Percentiles rank a stretch among this genome's conserved stretches.
phyloP scores from a whole-genome alignment of 441 rosid species.

The Pelargonium citronellum region DNA sequence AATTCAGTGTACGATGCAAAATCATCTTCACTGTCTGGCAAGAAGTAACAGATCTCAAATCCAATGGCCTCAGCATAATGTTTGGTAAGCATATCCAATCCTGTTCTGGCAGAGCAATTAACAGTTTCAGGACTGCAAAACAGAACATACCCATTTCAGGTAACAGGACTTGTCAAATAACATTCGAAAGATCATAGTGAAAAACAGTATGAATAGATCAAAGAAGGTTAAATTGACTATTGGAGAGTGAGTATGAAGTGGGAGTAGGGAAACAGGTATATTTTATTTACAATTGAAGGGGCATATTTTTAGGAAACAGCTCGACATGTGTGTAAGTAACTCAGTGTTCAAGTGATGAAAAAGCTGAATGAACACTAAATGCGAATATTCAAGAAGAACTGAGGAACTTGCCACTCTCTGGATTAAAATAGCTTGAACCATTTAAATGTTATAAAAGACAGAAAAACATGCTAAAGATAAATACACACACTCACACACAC shows the following conservation, averaged over 20 bases:
- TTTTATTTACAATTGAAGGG: too few species aligned
- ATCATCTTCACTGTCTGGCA: slow-evolving; percentile 92
- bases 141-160: slow-evolving; percentile 18
- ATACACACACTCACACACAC: not conserved
- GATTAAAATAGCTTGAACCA: not conserved
- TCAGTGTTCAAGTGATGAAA: not conserved
- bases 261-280: not conserved
- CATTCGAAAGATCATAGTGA: not conserved
- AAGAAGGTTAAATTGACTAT: not conserved
- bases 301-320: not conserved
- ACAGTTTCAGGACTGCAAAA: slow-evolving; percentile 76
- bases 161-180: not conserved
- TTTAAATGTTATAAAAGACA: not conserved
- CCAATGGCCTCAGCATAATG: slow-evolving; percentile 75
- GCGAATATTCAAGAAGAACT: not conserved
- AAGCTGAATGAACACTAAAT: not conserved
- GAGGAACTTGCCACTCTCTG: not conserved
- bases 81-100: slow-evolving; percentile 84
- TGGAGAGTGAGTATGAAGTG: not conserved
- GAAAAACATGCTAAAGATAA: not conserved
- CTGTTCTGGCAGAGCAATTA: slow-evolving; percentile 96
- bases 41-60: slow-evolving; percentile 76
- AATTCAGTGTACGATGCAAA: slow-evolving; percentile 93
- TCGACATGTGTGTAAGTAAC: not conserved
- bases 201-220: not conserved